Percentiles rank a stretch among this genome's conserved stretches.
Evolutionary conservation across 1,139 yeast genomes (phyloP).

Genomic region (Debaryomyces sp.): DNA sequence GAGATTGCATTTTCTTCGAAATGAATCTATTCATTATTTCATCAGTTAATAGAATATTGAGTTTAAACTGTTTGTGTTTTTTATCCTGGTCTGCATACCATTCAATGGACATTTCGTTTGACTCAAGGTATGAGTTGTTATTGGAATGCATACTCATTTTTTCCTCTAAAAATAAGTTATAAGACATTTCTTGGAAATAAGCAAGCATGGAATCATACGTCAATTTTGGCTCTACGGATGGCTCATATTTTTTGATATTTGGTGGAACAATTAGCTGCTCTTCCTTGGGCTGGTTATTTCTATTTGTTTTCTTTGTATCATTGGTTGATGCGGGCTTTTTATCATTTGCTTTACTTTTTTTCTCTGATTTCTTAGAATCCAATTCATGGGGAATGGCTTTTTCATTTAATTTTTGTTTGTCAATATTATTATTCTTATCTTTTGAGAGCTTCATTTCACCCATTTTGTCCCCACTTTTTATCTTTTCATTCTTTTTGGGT

Average conservation of each 20-base stretch:
- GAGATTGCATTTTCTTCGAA: conserved; percentile 41
- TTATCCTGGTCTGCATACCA: conserved; percentile 56
- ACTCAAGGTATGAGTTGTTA: conserved; percentile 38
- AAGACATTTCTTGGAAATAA: conserved; percentile 61
- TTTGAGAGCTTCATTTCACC: neutral
- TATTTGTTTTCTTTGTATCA: neutral
- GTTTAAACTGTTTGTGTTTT: conserved; percentile 41
- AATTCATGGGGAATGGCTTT: neutral
- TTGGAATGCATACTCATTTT: conserved; percentile 45
- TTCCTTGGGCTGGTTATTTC: neutral
- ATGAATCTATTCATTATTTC: conserved; percentile 45
- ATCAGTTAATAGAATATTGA: conserved; percentile 39
- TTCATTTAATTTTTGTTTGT: neutral
- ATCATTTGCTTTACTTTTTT: neutral
- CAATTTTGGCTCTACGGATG: conserved; percentile 42
- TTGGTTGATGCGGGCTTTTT: neutral
- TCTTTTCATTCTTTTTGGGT: neutral
- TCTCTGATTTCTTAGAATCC: neutral
- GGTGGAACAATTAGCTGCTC: conserved; percentile 25
- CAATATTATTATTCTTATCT: neutral
- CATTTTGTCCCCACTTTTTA: neutral
- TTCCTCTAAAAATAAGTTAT: conserved; percentile 65
- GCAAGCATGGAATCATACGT: conserved; percentile 50
- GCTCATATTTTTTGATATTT: conserved; percentile 28
- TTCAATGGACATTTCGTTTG: conserved; percentile 45